phyloP scores from a whole-genome alignment of 192 early-diverging fungal genomes.

The Dispira simplex region DNA sequence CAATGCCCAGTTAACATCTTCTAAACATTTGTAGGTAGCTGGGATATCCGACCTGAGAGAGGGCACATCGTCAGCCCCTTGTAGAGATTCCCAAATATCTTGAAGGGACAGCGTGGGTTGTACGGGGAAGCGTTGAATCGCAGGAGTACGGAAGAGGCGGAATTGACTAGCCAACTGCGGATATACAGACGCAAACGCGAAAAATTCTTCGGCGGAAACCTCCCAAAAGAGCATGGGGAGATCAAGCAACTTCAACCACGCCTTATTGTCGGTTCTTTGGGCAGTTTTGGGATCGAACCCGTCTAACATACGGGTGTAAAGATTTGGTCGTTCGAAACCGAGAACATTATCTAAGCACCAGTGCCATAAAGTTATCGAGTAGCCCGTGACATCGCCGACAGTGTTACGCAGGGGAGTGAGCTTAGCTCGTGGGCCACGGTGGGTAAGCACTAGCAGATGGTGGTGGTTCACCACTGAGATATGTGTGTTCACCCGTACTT shows the following conservation, averaged over 20 bases:
- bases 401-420: background rate
- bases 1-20: background rate
- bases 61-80: background rate
- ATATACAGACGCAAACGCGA: background rate
- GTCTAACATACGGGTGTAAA: background rate
- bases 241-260: too few species aligned
- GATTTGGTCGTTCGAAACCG: background rate
- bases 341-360: too few species aligned
- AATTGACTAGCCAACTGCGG: conserved; percentile 2
- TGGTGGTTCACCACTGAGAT: background rate
- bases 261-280: background rate
- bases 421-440: background rate
- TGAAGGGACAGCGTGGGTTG: background rate
- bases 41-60: background rate
- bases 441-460: conserved; percentile 1
- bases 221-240: background rate
- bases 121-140: background rate
- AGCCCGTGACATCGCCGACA: background rate
- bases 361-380: background rate
- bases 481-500: background rate
- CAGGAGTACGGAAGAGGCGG: background rate
- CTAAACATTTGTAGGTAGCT: background rate
- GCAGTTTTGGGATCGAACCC: background rate
- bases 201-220: background rate
- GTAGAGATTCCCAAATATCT: background rate